A percentile compares a stretch with the other conserved stretches of the same genome.
These are phyloP conservation scores for Umbelopsis sp. DNA, from an alignment of 192 early-diverging fungal species.

Conservation along the genomic window DNA sequence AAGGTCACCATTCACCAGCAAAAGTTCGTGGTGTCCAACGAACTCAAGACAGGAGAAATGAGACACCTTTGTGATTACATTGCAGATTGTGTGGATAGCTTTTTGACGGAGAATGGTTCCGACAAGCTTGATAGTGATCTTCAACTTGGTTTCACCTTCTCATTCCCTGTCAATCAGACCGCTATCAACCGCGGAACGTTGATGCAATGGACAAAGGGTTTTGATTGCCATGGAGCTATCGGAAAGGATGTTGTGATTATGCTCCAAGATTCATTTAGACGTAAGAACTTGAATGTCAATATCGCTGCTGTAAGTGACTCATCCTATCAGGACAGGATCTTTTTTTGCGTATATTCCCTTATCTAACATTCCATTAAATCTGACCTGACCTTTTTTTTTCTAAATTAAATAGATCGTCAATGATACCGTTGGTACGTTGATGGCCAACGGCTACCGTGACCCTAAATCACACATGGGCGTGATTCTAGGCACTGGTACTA, in stretches of 20 bases:
- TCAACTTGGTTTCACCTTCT: conserved; percentile 94
- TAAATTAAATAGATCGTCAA: conserved; percentile 70
- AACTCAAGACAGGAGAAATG: conserved; percentile 60
- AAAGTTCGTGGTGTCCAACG: conserved; percentile 70
- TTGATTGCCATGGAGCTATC: conserved; percentile 71
- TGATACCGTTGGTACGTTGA: conserved; percentile 93
- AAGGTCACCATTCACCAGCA: conserved; percentile 75
- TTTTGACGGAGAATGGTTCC: conserved; percentile 64
- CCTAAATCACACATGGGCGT: conserved; percentile 83
- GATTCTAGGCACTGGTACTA: conserved; percentile 95
- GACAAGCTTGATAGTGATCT: conserved; percentile 45
- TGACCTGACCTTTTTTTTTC: neutral
- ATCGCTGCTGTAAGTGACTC: conserved; percentile 46
- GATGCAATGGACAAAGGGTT: conserved; percentile 90
- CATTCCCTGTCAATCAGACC: conserved; percentile 90
- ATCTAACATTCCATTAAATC: conserved; percentile 9
- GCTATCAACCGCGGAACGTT: conserved; percentile 70
- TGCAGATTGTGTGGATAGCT: conserved; percentile 79
- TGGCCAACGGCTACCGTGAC: conserved; percentile 81
- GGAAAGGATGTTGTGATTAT: conserved; percentile 77
- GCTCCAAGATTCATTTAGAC: conserved; percentile 79
- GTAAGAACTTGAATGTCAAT: conserved; percentile 72
- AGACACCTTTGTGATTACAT: conserved; percentile 79
- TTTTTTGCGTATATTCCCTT: neutral
- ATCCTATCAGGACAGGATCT: neutral